phyloP scores from a whole-genome alignment of 352 stramenopile genomes.

The Blastocystis hominis region DNA sequence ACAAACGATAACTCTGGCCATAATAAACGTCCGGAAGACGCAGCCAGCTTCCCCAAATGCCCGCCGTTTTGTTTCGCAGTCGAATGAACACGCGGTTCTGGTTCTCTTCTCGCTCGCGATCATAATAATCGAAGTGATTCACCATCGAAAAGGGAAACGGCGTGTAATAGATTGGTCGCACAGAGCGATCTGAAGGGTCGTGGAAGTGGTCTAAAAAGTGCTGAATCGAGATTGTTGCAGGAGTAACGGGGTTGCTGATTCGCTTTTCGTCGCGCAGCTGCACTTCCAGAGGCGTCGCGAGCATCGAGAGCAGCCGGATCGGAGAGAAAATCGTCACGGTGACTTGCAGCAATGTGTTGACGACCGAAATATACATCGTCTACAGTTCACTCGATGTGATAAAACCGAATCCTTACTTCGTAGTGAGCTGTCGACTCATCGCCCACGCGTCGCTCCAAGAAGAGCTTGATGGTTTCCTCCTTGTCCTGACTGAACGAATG shows the following conservation, averaged over 20 bases:
- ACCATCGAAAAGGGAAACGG: conserved; percentile 44
- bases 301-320: conserved; percentile 35
- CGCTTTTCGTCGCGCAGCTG: conserved; percentile 5
- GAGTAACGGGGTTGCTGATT: neutral
- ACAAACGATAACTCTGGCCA: conserved; percentile 36
- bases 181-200: neutral
- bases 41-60: conserved; percentile 46
- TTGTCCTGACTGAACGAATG: conserved; percentile 45
- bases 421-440: neutral
- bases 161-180: neutral
- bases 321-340: conserved; percentile 42
- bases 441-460: neutral
- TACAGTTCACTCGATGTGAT: neutral
- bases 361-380: conserved; percentile 2
- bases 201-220: neutral
- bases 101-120: conserved; percentile 30
- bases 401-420: neutral
- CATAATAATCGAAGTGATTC: conserved; percentile 54
- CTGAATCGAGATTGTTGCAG: conserved; percentile 35
- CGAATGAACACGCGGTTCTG: conserved; percentile 44
- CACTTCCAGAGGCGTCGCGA: conserved; percentile 1
- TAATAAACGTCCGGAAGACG: conserved; percentile 49
- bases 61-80: conserved; percentile 33
- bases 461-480: conserved; percentile 22
- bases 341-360: conserved; percentile 21